Base-by-base conservation (phyloP, 1,284 basidiomycete genomes). In the Neolentinus lepideus region DNA sequence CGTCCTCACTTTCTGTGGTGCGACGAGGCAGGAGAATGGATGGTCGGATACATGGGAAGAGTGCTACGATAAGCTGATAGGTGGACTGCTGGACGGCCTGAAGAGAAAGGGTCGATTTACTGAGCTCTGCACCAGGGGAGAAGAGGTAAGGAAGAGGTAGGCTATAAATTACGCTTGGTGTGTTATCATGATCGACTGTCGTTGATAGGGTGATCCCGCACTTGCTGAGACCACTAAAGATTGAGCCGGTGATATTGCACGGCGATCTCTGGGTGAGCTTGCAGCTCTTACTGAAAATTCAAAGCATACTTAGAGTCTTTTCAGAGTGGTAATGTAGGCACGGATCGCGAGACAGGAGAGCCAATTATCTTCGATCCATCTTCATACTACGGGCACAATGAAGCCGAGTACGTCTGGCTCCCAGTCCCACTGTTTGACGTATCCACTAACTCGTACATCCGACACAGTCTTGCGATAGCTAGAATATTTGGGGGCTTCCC, bases 401-500 rank as follows among this genome's bases (percentile, higher is more conserved):
- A 95, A 72, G 87, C 87, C 12, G 92, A 95, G 88, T 90, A 60
- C 69, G 84, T 69, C 11, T 21, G 43, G 14, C 33, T 21, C n/a
- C 38, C 16, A 3, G 12, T 4, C 12, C 38, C n/a, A 21, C n/a
- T 25, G 47, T 43, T 33, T 54, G 50, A 48, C 3, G 27, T 24
- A 2, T 4, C 6, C 8, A n/a, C 38, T 43, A 16, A 43, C 16
- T 16, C 38, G 16, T 35, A 35, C 38, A 38, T 47, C 57, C 3
- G 56, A n/a, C 29, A 27, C 54, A 90, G 88, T 61, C 78, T 94
- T 31, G 88, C 90, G 0, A 92, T 94, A 52, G 85, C 84, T 14
- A 77, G 85, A 43, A 92, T 94, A 59, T 94, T 95, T 64, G 91
- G 92, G 1, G 91, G 92, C 4, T 85, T 94, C 61, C 78, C 85